Base-by-base conservation (phyloP, 306 rosid genomes). In the Psophocarpus tetragonolobus region DNA sequence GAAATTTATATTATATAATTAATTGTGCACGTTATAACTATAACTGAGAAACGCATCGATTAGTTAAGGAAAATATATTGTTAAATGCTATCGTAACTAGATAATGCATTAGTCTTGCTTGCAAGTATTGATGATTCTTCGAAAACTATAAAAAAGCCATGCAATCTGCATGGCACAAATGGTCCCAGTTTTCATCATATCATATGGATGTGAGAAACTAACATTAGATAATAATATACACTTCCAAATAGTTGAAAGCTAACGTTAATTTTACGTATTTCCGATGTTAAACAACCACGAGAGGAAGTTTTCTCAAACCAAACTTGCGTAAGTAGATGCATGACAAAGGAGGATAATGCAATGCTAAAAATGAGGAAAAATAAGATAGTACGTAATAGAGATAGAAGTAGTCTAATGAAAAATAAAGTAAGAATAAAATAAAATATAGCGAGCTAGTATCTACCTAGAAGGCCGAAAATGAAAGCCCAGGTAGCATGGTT, bases 401-500 rank as follows among this genome's bases (percentile, higher is more conserved):
- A 47, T 30, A 47, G 21, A 50, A 64, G 20, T 24, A 53, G 0
- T 10, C 23, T 32, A 45, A 42, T 58, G 8, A 54, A 35, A 14
- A 24, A 26, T 35, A 36, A 17, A 17, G 3, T 10, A 67, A 39
- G 2, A 23, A 24, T 21, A 54, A 29, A 5, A 48, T 0, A 20
- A 35, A 13, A 17, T 48, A 38, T 65, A 6, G 11, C 11, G 1
- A 32, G 14, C 13, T 29, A 73, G 18, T 24, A 54, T 17, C 10
- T 85, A 94, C 98, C 98, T 84, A 92, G 77, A 76, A 95, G 87
- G 67, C 97, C 98, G 45, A 89, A 95, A 71, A 84, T 67, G 60
- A 95, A 81, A 75, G 73, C 88, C 74, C 73, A 78, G 5, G 78
- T 41, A 4, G 87, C 80, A 30, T 76, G 84, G 76, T 64, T 35